Evolutionary conservation across 768 basidiomycete genomes (phyloP).

Genomic region (Saitozyma podzolica): DNA sequence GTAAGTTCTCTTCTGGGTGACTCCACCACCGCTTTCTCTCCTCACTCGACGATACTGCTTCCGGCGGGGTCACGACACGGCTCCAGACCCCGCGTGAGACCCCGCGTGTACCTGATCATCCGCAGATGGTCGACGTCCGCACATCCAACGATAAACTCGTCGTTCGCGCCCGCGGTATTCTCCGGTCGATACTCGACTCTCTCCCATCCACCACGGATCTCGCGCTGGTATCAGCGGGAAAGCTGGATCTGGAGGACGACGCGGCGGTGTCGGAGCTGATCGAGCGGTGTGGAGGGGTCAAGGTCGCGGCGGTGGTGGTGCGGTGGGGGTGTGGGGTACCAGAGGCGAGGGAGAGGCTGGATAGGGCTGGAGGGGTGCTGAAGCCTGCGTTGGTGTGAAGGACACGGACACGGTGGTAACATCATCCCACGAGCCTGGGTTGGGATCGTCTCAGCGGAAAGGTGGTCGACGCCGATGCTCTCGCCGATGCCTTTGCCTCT

Average conservation of each 20-base stretch:
- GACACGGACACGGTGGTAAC: too few species aligned
- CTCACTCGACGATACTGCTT: too few species aligned
- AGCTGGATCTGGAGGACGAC: conserved; percentile 1
- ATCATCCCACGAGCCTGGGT: too few species aligned
- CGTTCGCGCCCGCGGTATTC: conserved; percentile 5
- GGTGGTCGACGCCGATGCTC: too few species aligned
- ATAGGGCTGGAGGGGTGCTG: conserved; percentile 2
- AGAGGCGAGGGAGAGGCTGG: conserved; percentile 2
- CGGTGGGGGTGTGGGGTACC: neutral
- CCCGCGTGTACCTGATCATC: neutral
- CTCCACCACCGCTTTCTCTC: too few species aligned
- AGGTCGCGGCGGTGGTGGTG: conserved; percentile 1
- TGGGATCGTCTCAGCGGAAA: too few species aligned
- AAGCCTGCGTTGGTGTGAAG: neutral
- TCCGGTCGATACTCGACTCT: conserved; percentile 1
- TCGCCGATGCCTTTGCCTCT: neutral
- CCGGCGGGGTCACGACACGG: neutral
- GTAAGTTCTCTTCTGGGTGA: neutral
- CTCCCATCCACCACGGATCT: neutral
- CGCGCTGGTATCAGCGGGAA: neutral
- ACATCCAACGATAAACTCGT: conserved; percentile 8
- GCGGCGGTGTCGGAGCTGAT: conserved; percentile 1
- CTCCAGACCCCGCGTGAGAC: neutral
- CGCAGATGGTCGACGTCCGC: conserved; percentile 12
- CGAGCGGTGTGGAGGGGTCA: conserved; percentile 8